phyloP scores from a whole-genome alignment of 768 basidiomycete genomes.

The Collybiopsis luxurians region DNA sequence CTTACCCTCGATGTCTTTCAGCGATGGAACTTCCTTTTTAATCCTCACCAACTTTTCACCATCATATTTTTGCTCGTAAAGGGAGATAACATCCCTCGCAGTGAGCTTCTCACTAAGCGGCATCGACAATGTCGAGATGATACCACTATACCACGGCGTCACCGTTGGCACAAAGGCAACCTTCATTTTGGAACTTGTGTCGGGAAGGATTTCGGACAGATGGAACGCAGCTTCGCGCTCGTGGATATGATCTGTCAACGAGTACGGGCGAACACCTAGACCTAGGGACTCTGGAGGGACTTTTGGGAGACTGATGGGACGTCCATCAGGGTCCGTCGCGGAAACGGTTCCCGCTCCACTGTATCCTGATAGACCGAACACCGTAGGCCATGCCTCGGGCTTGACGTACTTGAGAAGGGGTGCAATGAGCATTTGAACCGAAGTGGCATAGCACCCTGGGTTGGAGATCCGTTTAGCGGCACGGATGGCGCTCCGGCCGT shows the following conservation, averaged over 20 bases:
- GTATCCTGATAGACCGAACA: conserved; percentile 93
- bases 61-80: conserved; percentile 78
- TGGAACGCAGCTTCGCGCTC: conserved; percentile 93
- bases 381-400: conserved; percentile 63
- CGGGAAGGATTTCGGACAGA: conserved; percentile 59
- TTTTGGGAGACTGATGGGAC: conserved; percentile 77
- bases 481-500: conserved; percentile 68
- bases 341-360: conserved; percentile 91
- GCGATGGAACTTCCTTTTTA: conserved; percentile 65
- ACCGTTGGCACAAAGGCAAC: conserved; percentile 88
- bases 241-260: conserved; percentile 97
- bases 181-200: conserved; percentile 36
- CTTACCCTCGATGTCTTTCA: conserved; percentile 73
- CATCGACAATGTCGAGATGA: conserved; percentile 82
- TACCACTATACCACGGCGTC: conserved; percentile 95
- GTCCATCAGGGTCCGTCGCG: conserved; percentile 63
- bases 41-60: conserved; percentile 73
- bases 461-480: conserved; percentile 87
- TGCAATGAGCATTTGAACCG: conserved; percentile 86
- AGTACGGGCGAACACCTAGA: conserved; percentile 79
- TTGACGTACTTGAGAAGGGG: conserved; percentile 78
- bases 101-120: conserved; percentile 67
- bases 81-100: conserved; percentile 66
- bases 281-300: conserved; percentile 71
- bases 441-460: conserved; percentile 97